Evolutionary conservation across 169 alveolate genomes (phyloP).

Genomic region (Amoebophrya sp.): DNA sequence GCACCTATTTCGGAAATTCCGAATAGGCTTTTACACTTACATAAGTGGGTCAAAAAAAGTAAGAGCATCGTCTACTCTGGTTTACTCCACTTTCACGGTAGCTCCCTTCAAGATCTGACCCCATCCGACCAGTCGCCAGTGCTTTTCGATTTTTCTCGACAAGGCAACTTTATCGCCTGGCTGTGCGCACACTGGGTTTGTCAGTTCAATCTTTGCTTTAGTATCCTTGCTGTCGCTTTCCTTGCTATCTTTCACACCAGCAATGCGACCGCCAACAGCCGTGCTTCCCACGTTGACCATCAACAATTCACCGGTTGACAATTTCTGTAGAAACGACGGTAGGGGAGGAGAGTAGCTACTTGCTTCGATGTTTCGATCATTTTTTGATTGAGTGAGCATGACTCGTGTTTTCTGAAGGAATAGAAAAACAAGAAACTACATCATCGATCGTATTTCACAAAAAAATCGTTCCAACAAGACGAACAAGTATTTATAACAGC

Average conservation of each 20-base stretch:
- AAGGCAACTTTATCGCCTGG: constrained; percentile 92
- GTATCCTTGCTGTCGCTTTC: background rate
- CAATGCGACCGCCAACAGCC: constrained; percentile 33
- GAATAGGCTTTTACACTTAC: too few relatives aligned
- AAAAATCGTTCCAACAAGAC: too few relatives aligned
- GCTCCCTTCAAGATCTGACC: constrained; percentile 36
- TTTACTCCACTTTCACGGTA: background rate
- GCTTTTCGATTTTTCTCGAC: constrained; percentile 88
- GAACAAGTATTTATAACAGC: too few relatives aligned
- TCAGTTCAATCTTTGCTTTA: background rate
- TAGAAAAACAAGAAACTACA: too few relatives aligned
- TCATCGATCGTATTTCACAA: too few relatives aligned
- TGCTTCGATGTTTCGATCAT: background rate
- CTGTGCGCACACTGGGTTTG: constrained; percentile 31
- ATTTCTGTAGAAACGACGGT: background rate
- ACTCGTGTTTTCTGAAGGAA: too few relatives aligned
- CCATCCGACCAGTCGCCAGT: constrained; percentile 72
- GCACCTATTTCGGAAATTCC: too few relatives aligned
- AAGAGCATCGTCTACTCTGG: too few relatives aligned
- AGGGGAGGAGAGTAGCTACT: background rate
- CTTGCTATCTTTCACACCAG: constrained; percentile 51
- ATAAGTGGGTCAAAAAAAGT: too few relatives aligned
- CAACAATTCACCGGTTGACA: constrained; percentile 71
- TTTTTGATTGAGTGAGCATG: constrained; percentile 67
- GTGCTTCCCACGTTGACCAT: constrained; percentile 84